Evolutionary conservation across 1,284 basidiomycete species (phyloP), one percentile per base, ranked within the genome.

Genomic region (Phylloporus sp.): DNA sequence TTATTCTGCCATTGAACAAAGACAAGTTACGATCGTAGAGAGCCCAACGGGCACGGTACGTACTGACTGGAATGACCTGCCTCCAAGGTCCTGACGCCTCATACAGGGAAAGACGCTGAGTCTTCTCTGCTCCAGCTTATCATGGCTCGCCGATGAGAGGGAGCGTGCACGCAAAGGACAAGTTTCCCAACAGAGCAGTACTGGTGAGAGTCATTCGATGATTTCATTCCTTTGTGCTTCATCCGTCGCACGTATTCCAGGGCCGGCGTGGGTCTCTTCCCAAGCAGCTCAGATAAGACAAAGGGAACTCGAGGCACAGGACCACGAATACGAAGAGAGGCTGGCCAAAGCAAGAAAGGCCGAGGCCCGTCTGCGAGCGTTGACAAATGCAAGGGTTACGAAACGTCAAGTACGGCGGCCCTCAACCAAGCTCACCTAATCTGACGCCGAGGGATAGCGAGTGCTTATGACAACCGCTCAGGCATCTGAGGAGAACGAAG

Each of bases 21-120:
- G 74, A 79, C 92, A 87, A 80, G 84, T 98, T 14, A 90, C 94
- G 3, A 92, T 99, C 58, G 83, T 95, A 27, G 94, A 96, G 78
- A 94, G 92, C 70, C 95, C 94, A 0, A 96, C 94, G 0, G 94
- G 94, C 70, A 96, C 94, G 29, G 91, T 92, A 64, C 77, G 85
- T 72, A 52, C 20, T 5, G 37, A 45, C 49, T 52, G 27, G 17
- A 11, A 37, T 25, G 23, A 45, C 29, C 49, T 17, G 52, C 25
- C 5, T n/a, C 37, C 61, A 17, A 58, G 63, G 52, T 60, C 35
- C 29, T 72, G 43, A 72, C 39, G n/a, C 62, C 43, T 17, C 8
- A n/a, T 23, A 3, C 67, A 94, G 87, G 95, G 95, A 37, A 97
- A 97, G 80, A 94, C 94, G 0, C 81, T 96, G n/a, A 94, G 91